Evolutionary conservation across 164 flowering plant species (phyloP), one percentile per base, ranked within the genome.

Genomic region (Chloranthus sessilifolius): DNA sequence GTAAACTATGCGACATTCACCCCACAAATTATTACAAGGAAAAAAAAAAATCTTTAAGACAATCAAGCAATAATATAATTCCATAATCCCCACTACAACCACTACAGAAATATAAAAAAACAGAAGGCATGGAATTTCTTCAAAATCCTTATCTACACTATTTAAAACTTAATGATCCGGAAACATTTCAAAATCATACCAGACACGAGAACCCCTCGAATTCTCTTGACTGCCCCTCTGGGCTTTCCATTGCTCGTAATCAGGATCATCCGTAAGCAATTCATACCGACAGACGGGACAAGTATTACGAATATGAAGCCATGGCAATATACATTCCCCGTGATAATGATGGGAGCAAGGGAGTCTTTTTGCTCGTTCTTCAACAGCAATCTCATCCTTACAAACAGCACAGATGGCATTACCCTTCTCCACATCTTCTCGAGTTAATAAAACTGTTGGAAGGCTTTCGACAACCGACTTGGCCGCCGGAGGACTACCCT

Each of bases 231-330:
- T 28, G 20, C 21, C 46, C 41, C 65, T 51, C 56, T 48, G 54
- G 3, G 36, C 47, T 23, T 48, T 70, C 66, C 66, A 61, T 53
- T 43, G 68, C 64, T 82, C 88, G 55, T 85, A 74, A 34, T 71
- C 88, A 5, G 73, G 61, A 75, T 83, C 92, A 66, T 83, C 92
- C 0, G 85, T 86, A 6, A 89, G 90, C 67, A 86, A 65, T 62
- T 86, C 86, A 52, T 60, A 69, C 39, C 95, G 74, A 61, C 97
- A 89, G 59, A 86, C 83, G 2, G 95, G 97, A 48, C 95, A 89
- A 0, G 94, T 80, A 47, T 79, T 86, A 42, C 90, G 64, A n/a
- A 79, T 79, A 9, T 45, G 48, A 45, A 89, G 58, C 95, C 97
- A 89, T 10, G 94, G 95, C 37, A 79, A 40, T 55, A 89, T 83